phyloP scores from a whole-genome alignment of 192 early-diverging fungal species.

The Backusella westeae region DNA sequence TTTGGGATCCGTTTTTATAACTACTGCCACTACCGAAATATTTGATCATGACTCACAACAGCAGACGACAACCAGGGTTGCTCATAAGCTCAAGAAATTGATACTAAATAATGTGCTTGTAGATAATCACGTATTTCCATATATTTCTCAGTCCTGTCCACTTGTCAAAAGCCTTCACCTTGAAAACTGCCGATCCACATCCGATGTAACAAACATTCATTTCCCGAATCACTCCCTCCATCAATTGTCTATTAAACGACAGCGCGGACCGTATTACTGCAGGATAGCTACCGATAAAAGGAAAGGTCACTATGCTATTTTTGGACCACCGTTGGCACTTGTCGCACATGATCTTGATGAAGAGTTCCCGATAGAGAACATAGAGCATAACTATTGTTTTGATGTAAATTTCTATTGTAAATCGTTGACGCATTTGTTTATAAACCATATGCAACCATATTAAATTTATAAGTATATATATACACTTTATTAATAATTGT shows the following conservation, averaged over 20 bases:
- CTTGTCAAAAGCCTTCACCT: neutral
- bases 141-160: neutral
- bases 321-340: neutral
- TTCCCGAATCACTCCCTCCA: neutral
- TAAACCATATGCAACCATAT: neutral
- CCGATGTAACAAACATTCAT: neutral
- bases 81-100: neutral
- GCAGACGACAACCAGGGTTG: neutral
- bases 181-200: neutral
- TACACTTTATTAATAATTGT: neutral
- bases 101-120: neutral
- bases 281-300: neutral
- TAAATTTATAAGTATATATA: neutral
- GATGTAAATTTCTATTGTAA: constrained; percentile 1
- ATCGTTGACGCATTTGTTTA: neutral
- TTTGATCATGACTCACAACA: neutral
- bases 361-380: neutral
- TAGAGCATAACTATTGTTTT: neutral
- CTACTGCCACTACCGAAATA: neutral
- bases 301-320: neutral
- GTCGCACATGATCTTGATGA: neutral
- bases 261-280: neutral
- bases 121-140: neutral
- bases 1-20: neutral
- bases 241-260: neutral